Evolutionary conservation across 495 filamentous ascomycete genomes (phyloP).

Genomic region (Pyrenula aspistea): DNA sequence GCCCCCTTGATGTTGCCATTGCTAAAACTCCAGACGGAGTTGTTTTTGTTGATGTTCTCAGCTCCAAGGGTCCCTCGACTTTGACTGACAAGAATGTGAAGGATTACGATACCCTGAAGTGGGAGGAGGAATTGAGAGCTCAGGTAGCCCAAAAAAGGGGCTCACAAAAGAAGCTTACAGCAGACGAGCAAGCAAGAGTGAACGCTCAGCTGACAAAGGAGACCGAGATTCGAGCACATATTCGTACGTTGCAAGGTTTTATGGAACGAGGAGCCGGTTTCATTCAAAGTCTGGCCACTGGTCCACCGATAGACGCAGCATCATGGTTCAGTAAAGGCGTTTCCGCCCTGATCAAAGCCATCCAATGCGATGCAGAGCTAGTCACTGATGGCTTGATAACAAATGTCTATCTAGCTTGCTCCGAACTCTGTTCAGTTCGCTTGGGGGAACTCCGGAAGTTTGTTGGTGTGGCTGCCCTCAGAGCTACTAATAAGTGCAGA

Average conservation of each 20-base stretch:
- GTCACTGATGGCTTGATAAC: constrained; percentile 72
- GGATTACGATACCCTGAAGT: constrained; percentile 91
- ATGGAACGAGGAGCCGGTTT: constrained; percentile 74
- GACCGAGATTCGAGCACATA: constrained; percentile 55
- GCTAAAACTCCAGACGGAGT: constrained; percentile 80
- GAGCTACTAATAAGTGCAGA: constrained; percentile 59
- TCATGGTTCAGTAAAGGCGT: constrained; percentile 78
- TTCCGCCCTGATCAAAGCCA: constrained; percentile 52
- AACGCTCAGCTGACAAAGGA: constrained; percentile 87
- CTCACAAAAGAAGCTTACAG: constrained; percentile 75
- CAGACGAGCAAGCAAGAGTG: constrained; percentile 80
- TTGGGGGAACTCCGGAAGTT: constrained; percentile 67
- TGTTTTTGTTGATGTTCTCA: constrained; percentile 79
- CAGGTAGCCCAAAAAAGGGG: constrained; percentile 90
- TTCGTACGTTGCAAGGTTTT: constrained; percentile 52
- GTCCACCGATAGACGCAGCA: constrained; percentile 71
- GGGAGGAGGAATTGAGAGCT: constrained; percentile 84
- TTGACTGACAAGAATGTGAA: constrained; percentile 69
- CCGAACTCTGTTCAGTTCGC: constrained; percentile 61
- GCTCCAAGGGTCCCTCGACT: constrained; percentile 56
- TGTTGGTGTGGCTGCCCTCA: constrained; percentile 75
- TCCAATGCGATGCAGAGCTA: constrained; percentile 67
- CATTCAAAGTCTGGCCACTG: constrained; percentile 66
- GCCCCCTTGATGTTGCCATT: constrained; percentile 80
- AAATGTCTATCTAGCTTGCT: constrained; percentile 61